Conservation (phyloP, 805 yeast genomes). For the Candida ovalis region DNA sequence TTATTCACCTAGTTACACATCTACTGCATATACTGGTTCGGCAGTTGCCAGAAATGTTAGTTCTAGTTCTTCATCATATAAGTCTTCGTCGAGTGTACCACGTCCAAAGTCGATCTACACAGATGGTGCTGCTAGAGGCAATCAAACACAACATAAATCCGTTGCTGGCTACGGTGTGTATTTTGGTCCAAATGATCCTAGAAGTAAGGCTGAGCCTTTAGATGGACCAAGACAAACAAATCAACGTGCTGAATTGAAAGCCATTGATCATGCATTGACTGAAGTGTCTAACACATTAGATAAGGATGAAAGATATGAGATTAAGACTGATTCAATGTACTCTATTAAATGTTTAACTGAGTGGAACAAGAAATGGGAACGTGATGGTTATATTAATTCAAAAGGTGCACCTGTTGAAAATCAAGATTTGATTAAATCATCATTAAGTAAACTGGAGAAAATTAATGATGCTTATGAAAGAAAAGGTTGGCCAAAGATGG, state of each 20-base stretch:
- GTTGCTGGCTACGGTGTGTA: conserved; percentile 74
- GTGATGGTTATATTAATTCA: conserved; percentile 49
- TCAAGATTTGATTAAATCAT: conserved; percentile 43
- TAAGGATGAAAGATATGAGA: conserved; percentile 30
- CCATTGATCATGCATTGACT: conserved; percentile 54
- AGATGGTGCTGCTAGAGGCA: conserved; percentile 73
- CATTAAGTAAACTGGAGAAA: conserved; percentile 24
- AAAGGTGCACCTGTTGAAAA: conserved; percentile 46
- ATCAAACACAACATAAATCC: conserved; percentile 41
- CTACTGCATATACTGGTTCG: too few relatives aligned
- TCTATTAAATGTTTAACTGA: conserved; percentile 49
- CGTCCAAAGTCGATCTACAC: conserved; percentile 43
- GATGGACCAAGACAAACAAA: conserved; percentile 57
- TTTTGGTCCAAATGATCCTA: conserved; percentile 51
- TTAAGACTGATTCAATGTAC: conserved; percentile 72
- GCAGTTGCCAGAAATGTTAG: too few relatives aligned
- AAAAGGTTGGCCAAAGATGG: conserved; percentile 36
- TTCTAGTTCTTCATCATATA: too few relatives aligned
- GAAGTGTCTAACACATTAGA: conserved; percentile 28
- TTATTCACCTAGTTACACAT: not conserved
- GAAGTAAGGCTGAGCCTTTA: conserved; percentile 56
- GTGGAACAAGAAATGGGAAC: conserved; percentile 58
- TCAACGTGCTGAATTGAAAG: conserved; percentile 76
- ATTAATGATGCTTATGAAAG: conserved; percentile 37
- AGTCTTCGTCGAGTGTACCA: too few relatives aligned